Evolutionary conservation across 2,329 filamentous ascomycete genomes (phyloP).

Genomic region (Pseudogymnoascus sp.): DNA sequence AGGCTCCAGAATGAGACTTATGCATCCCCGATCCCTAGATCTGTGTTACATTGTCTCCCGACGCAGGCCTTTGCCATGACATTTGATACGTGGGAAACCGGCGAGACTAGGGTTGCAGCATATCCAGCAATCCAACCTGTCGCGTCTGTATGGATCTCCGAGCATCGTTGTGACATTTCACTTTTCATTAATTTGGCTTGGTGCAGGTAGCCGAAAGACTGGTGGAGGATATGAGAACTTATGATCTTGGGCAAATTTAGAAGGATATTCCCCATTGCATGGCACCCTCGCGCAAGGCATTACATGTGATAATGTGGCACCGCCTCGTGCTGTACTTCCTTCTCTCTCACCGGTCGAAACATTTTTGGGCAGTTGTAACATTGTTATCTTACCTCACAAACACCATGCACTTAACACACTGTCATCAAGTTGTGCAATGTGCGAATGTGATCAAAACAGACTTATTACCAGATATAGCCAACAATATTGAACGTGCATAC

Average conservation of each 20-base stretch:
- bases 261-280: background rate
- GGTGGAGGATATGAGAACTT: background rate
- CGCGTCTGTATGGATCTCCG: background rate
- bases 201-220: background rate
- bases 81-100: background rate
- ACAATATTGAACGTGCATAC: constrained; percentile 1
- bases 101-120: background rate
- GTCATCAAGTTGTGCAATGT: constrained; percentile 2
- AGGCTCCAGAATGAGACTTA: background rate
- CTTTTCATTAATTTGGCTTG: background rate
- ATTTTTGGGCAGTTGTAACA: background rate
- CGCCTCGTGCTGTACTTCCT: background rate
- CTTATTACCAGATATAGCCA: constrained; percentile 3
- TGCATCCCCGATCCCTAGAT: constrained; percentile 3
- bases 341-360: background rate
- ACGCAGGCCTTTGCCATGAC: background rate
- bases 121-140: background rate
- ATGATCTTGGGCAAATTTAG: background rate
- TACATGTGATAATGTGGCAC: background rate
- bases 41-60: background rate
- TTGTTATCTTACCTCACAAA: background rate
- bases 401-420: constrained; percentile 3
- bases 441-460: constrained; percentile 7
- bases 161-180: background rate
- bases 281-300: background rate